Conservation (phyloP, 192 early-diverging fungal genomes). For the Phlyctochytrium arcticum region DNA sequence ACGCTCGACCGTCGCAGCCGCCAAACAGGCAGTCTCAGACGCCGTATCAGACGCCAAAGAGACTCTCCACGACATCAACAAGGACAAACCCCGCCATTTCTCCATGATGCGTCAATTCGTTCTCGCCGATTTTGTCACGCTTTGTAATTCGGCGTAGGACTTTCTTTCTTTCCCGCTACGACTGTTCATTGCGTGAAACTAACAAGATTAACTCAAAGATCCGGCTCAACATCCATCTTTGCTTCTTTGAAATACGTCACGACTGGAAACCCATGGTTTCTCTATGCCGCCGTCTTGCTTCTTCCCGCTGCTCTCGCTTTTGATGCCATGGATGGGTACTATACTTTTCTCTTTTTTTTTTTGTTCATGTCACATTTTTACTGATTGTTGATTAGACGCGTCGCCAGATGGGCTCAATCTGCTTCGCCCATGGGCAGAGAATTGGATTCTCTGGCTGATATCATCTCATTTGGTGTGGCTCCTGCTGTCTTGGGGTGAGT, state of each 20-base stretch:
- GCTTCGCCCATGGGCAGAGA: slow-evolving; percentile 81
- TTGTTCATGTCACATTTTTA: not conserved
- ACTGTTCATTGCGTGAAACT: slow-evolving; percentile 26
- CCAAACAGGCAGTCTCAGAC: not conserved
- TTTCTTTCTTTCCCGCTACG: not conserved
- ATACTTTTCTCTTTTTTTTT: not conserved
- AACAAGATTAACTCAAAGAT: slow-evolving; percentile 61
- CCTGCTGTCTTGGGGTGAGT: slow-evolving; percentile 70
- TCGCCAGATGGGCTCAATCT: slow-evolving; percentile 76
- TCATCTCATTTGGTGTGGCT: slow-evolving; percentile 77
- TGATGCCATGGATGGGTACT: slow-evolving; percentile 35
- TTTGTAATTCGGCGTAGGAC: slow-evolving; percentile 78
- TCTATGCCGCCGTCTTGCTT: slow-evolving; percentile 29
- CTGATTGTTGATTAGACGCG: slow-evolving; percentile 16
- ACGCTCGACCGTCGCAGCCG: not conserved
- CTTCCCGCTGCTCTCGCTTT: slow-evolving; percentile 31
- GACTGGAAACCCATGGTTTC: slow-evolving; percentile 27
- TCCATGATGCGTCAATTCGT: slow-evolving; percentile 50
- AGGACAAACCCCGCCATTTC: slow-evolving; percentile 15
- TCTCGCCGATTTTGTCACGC: slow-evolving; percentile 81
- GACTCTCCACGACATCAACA: too few relatives aligned
- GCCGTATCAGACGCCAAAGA: too few relatives aligned
- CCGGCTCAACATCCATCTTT: slow-evolving; percentile 62
- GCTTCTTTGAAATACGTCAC: slow-evolving; percentile 33
- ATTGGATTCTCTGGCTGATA: slow-evolving; percentile 84